Base-by-base conservation (phyloP, 2,329 filamentous ascomycete genomes). In the Fusarium temperatum region DNA sequence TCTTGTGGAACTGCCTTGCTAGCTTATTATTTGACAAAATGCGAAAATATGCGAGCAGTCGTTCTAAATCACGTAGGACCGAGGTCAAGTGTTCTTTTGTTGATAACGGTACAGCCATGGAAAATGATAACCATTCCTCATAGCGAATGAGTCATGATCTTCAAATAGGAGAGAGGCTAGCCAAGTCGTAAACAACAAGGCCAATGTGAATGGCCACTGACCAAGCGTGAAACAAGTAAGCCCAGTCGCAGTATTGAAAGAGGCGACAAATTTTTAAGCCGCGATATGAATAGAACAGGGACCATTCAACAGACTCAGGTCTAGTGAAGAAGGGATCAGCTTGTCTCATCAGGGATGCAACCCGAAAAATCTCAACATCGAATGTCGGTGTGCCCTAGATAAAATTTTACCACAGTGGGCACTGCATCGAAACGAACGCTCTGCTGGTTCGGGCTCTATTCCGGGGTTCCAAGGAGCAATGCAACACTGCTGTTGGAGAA, bases 11-110 rank as follows among this genome's bases (percentile, higher is more conserved):
- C 75, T 64, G 59, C 66, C 35, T 60, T 51, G 47, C 72, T 45
- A 66, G 67, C 63, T 74, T 64, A 56, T 72, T 67, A 62, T 71
- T 76, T 76, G 68, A 65, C 66, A 63, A 69, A 66, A 70, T 63
- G 63, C 63, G 70, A 64, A 55, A 69, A 68, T 63, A 54, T 47
- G 42, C 45, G 42, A 63, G 58, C 38, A 39, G 55, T 66, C 32
- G 42, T 32, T 41, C 47, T 39, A 50, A 58, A 50, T 32, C 61
- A 66, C 22, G 26, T n/a, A 42, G 22, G 55, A 12, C 48, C 28
- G n/a, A 28, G 20, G 24, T 63, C 26, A 28, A 63, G 35, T 17
- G n/a, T 39, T 55, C 24, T 61, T 59, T 47, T 48, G 36, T 26
- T 41, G 35, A 38, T 30, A 38, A 24, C 28, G 44, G 55, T 44